These are phyloP conservation scores for Cucurbita moschata DNA, from an alignment of 306 rosid genomes.

Conservation along the genomic window DNA sequence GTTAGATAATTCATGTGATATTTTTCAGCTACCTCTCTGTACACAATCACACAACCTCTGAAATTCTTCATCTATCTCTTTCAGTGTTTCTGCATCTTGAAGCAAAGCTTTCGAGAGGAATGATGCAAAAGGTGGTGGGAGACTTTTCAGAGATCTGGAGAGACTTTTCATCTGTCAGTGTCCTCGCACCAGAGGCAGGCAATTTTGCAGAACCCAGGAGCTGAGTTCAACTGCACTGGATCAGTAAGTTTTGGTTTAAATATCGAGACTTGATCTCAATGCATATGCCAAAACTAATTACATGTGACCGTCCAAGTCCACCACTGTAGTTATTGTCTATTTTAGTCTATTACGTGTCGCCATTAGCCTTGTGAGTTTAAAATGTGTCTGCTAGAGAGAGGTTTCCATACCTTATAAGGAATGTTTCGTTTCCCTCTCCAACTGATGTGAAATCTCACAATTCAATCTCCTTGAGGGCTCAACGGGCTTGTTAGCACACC, in stretches of 20 bases:
- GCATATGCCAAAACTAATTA: too few species aligned
- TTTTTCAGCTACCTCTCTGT: background rate
- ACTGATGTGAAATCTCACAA: too few species aligned
- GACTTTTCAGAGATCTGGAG: slow-evolving; percentile 13
- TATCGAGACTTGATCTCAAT: too few species aligned
- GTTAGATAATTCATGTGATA: slow-evolving; percentile 14
- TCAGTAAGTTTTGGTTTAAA: background rate
- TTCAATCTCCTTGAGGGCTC: too few species aligned
- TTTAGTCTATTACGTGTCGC: too few species aligned
- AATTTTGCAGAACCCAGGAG: background rate
- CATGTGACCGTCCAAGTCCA: too few species aligned
- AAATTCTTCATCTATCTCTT: slow-evolving; percentile 3
- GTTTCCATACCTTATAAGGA: too few species aligned
- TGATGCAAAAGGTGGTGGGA: slow-evolving; percentile 15
- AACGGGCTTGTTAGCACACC: too few species aligned
- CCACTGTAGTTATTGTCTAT: too few species aligned
- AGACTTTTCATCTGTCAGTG: slow-evolving; percentile 8
- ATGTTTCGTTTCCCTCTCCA: too few species aligned
- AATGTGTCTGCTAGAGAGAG: too few species aligned
- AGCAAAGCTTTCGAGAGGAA: slow-evolving; percentile 5
- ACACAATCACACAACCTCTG: slow-evolving; percentile 6
- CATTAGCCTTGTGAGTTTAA: too few species aligned
- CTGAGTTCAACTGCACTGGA: background rate
- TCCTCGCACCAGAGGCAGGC: background rate
- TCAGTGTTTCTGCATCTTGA: slow-evolving; percentile 11